Evolutionary conservation across 2,329 filamentous ascomycete genomes (phyloP).

Genomic region (Botryotinia calthae): DNA sequence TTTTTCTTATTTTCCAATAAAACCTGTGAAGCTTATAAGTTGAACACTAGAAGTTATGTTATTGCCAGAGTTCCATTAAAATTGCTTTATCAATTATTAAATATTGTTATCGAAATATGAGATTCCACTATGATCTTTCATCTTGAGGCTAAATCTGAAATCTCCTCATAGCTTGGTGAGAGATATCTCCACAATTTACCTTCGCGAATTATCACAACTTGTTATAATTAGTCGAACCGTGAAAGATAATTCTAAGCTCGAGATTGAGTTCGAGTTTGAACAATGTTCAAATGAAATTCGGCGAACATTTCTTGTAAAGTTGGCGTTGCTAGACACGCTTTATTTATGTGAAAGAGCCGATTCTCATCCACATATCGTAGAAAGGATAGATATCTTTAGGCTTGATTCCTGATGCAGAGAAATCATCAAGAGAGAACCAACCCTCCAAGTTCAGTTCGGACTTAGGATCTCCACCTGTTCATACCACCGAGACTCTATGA

Average conservation of each 20-base stretch:
- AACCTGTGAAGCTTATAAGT: accelerated
- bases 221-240: not conserved
- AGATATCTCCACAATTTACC: not conserved
- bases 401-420: too few species aligned
- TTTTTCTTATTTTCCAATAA: not conserved
- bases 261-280: not conserved
- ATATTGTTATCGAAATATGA: not conserved
- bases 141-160: not conserved
- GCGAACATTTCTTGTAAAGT: not conserved
- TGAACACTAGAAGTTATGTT: not conserved
- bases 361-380: too few species aligned
- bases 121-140: too few species aligned
- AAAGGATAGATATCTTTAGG: too few species aligned
- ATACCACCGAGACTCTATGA: too few species aligned
- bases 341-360: not conserved
- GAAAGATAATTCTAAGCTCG: not conserved
- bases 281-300: accelerated
- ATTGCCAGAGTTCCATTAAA: not conserved
- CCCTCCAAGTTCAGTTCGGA: too few species aligned
- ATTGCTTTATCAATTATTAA: not conserved
- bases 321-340: not conserved
- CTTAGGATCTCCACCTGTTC: too few species aligned
- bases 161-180: not conserved
- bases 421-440: too few species aligned
- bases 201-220: not conserved